A percentile compares a stretch with the other conserved stretches of the same genome.
Conservation (phyloP, 345 rosid genomes). For the Camelina laxa region DNA sequence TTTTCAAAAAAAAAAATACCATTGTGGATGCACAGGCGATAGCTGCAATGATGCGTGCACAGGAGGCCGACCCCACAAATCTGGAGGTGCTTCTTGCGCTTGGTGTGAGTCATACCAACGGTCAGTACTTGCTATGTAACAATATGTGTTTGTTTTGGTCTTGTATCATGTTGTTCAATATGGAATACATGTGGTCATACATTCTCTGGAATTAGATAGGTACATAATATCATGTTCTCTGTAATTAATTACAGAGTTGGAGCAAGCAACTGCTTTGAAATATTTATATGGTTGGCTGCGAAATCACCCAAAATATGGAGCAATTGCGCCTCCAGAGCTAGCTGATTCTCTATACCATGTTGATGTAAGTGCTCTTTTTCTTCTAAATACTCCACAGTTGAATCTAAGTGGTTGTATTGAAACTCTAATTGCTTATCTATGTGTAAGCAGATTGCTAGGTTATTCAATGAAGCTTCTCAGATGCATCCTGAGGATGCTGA, state of each 20-base stretch:
- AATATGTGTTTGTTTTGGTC: constrained; percentile 26
- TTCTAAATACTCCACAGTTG: constrained; percentile 13
- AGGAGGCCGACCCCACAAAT: constrained; percentile 92
- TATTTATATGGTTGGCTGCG: constrained; percentile 91
- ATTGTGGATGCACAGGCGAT: constrained; percentile 72
- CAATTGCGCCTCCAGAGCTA: constrained; percentile 69
- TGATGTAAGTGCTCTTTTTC: constrained; percentile 65
- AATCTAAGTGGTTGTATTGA: constrained; percentile 23
- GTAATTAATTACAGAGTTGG: constrained; percentile 68
- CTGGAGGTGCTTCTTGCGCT: constrained; percentile 99
- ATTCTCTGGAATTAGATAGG: constrained; percentile 7
- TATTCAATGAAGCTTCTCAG: constrained; percentile 86
- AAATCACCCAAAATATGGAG: constrained; percentile 84
- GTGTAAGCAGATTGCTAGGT: constrained; percentile 61
- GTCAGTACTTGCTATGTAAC: constrained; percentile 53
- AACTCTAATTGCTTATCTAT: constrained; percentile 5
- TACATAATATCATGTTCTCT: constrained; percentile 34
- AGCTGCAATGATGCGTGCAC: constrained; percentile 99
- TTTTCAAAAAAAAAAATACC: not conserved
- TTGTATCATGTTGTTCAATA: constrained; percentile 21
- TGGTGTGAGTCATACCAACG: constrained; percentile 99
- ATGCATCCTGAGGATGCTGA: constrained; percentile 98
- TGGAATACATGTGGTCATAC: not conserved
- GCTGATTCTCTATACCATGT: constrained; percentile 75
- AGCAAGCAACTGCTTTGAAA: constrained; percentile 92